phyloP scores from a whole-genome alignment of 768 basidiomycete species.

The Saitozyma podzolica region DNA sequence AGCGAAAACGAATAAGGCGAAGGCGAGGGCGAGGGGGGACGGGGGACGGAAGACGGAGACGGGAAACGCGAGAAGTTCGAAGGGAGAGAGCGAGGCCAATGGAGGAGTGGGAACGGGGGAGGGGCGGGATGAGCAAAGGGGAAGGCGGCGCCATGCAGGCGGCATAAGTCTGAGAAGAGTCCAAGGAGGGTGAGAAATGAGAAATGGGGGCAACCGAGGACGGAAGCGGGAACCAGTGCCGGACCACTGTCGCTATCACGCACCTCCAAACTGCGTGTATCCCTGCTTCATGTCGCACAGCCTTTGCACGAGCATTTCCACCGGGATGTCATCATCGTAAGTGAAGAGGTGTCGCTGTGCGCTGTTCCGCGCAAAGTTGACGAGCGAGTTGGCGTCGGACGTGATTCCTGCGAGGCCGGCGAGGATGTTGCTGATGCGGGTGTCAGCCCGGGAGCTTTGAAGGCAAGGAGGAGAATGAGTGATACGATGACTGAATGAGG shows the following conservation, averaged over 20 bases:
- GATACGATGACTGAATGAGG: background rate
- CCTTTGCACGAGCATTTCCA: constrained; percentile 88
- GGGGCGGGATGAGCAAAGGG: too few species aligned
- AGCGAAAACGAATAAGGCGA: background rate
- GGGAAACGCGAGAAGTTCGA: too few species aligned
- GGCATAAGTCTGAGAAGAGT: constrained; percentile 5
- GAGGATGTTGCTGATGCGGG: constrained; percentile 77
- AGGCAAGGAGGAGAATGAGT: background rate
- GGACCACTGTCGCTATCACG: constrained; percentile 24
- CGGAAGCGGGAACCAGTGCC: background rate
- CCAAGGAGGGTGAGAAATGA: background rate
- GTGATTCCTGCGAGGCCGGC: constrained; percentile 93
- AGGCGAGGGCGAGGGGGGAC: too few species aligned
- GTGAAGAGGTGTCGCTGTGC: constrained; percentile 83
- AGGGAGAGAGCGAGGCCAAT: too few species aligned
- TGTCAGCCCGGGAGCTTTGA: constrained; percentile 11
- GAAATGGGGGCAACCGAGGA: too few species aligned
- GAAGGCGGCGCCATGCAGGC: too few species aligned
- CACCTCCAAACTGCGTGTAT: constrained; percentile 95
- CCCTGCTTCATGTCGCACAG: constrained; percentile 98
- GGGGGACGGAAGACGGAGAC: too few species aligned
- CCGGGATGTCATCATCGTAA: constrained; percentile 97
- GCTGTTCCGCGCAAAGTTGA: constrained; percentile 87
- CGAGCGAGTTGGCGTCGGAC: constrained; percentile 94
- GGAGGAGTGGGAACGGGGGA: too few species aligned